phyloP scores from a whole-genome alignment of 1,284 basidiomycete species.

The Quambalaria eucalypti region DNA sequence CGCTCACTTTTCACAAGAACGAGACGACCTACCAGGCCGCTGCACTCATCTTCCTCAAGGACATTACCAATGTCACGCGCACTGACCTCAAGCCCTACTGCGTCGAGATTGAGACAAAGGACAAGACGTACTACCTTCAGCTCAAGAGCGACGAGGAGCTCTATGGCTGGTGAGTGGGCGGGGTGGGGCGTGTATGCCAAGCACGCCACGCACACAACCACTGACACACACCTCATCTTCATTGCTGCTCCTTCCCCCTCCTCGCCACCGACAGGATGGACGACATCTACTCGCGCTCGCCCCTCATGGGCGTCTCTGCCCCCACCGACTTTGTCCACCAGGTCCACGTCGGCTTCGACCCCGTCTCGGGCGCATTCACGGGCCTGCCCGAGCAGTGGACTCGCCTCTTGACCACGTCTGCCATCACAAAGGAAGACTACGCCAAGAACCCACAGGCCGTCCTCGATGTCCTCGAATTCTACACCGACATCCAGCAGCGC shows the following conservation, averaged over 20 bases:
- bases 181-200: background rate
- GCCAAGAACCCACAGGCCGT: slow-evolving; percentile 94
- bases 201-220: background rate
- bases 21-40: slow-evolving; percentile 64
- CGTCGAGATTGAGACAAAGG: slow-evolving; percentile 64
- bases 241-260: background rate
- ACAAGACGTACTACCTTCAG: slow-evolving; percentile 66
- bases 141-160: slow-evolving; percentile 90
- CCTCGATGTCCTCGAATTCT: slow-evolving; percentile 92
- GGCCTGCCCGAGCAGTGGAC: slow-evolving; percentile 96
- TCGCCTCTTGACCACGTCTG: slow-evolving; percentile 84
- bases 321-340: slow-evolving; percentile 97
- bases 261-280: too few relatives aligned
- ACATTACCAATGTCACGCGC: slow-evolving; percentile 77
- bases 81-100: slow-evolving; percentile 89
- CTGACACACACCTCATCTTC: background rate
- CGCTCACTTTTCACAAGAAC: slow-evolving; percentile 77
- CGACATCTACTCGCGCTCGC: slow-evolving; percentile 84
- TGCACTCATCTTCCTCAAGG: slow-evolving; percentile 61
- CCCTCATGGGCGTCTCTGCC: slow-evolving; percentile 81
- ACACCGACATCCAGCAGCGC: slow-evolving; percentile 92
- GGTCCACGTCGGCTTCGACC: slow-evolving; percentile 95
- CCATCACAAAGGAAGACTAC: slow-evolving; percentile 95
- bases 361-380: slow-evolving; percentile 83
- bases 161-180: slow-evolving; percentile 62